Base-by-base conservation (phyloP, 2,329 filamentous ascomycete genomes). In the Colletotrichum australisinense region DNA sequence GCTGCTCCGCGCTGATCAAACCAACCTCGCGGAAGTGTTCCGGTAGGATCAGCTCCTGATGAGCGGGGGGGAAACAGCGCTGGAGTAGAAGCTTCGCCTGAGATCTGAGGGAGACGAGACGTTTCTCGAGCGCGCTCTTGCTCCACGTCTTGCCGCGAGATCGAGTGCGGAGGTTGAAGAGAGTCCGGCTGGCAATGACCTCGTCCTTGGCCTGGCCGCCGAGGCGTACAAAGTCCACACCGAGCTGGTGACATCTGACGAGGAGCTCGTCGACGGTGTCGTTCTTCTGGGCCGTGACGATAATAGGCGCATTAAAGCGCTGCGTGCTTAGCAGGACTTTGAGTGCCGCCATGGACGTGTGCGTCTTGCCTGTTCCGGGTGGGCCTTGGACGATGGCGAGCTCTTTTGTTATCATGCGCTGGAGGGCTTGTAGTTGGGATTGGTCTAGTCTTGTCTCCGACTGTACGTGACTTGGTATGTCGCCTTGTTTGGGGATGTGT, bases 261-360 rank as follows among this genome's bases (percentile, higher is more conserved):
- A 98, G 85, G 0, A 98, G 85, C 79, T 98, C 95, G 77, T 98
- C 95, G 0, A 98, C 84, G 0, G 95, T 95, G 81, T 98, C 95
- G 72, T 98, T 98, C 0, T 95, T 98, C 77, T 98, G 95, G 8
- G 94, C 95, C 0, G 95, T 89, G 4, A 98, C 86, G 24, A 98
- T 87, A 35, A 98, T 91, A 0, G 94, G 94, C 9, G 91, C 88
- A 70, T 92, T 90, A 1, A 79, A 77, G 2, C 80, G 79, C 78
- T 90, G 87, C 66, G 93, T 94, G 1, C 86, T 82, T 0, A 94
- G 84, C 66, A 95, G 84, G 1, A 92, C 86, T 59, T 89, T 90
- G 11, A 98, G 81, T 0, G 93, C 93, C 30, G 91, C 84, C 2
- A 96, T 90, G 0, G 94, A 97, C 0, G 95, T 93, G 75, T 93